Base-by-base conservation (phyloP, 768 basidiomycete genomes). In the Mycena indigotica region DNA sequence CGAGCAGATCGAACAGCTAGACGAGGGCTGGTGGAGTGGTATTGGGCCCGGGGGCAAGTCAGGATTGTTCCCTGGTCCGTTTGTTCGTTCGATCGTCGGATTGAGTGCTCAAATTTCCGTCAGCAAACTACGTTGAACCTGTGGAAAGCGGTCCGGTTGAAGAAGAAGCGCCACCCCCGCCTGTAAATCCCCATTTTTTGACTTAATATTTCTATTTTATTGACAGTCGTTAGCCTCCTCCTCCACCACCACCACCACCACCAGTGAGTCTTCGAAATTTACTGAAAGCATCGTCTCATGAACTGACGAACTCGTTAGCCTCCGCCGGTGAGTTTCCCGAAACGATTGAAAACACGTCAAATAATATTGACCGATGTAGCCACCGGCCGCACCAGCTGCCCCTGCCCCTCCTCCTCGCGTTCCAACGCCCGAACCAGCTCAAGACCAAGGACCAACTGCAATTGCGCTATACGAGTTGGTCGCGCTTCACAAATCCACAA, bases 21-120 rank as follows among this genome's bases (percentile, higher is more conserved):
- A 89, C 63, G 90, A 92, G 64, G 91, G 91, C 5, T 98, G 95
- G 95, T 97, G 95, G 95, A 82, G 78, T 56, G 95, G 93, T 21
- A 77, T 85, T 49, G 87, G 86, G 28, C 73, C 78, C 39, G 81
- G 77, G 23, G 93, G 93, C 4, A 87, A 89, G 75, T 77, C 72
- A 5, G 95, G 95, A 6, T 71, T 95, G 28, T 97, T 96, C 85
- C 95, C 94, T 57, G 82, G 90, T 92, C 63, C 23, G 81, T 67
- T 5, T 52, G 5, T 45, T 28, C 50, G 28, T 49, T 4, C 32
- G n/a, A 4, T 28, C 15, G 10, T 28, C n/a, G 28, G 4, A 35
- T 28, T 28, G 8, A 17, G 25, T 39, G 25, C 25, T 41, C 60
- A 32, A 53, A n/a, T 5, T 15, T 21, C 29, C 3, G 19, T 26